Conservation (phyloP, 805 yeast species). For the Komagataella pseudopastoris region DNA sequence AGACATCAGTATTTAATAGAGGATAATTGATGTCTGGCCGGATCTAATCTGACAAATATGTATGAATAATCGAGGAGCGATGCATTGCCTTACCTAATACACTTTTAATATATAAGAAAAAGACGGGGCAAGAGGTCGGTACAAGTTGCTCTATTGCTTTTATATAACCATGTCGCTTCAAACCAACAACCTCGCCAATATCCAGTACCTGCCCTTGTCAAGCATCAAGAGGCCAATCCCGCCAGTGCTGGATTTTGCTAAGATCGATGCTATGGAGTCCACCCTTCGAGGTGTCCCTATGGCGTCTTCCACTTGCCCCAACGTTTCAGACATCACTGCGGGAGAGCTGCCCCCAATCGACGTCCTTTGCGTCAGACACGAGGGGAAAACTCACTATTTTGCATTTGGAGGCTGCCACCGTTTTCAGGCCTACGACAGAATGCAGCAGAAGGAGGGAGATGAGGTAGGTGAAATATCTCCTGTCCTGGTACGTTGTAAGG, state of each 20-base stretch:
- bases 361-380: conserved; percentile 52
- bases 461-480: conserved; percentile 8
- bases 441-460: conserved; percentile 14
- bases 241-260: conserved; percentile 64
- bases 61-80: background rate
- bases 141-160: no score
- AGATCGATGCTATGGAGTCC: conserved; percentile 70
- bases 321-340: conserved; percentile 28
- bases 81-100: background rate
- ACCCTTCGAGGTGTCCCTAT: conserved; percentile 52
- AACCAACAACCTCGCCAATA: conserved; percentile 36
- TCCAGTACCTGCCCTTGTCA: conserved; percentile 48
- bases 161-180: conserved; percentile 47
- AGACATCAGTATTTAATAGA: background rate
- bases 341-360: conserved; percentile 79
- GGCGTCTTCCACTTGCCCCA: conserved; percentile 44
- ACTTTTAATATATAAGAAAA: no score
- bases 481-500: conserved; percentile 40
- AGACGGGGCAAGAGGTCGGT: background rate
- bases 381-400: conserved; percentile 51
- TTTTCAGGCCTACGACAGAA: conserved; percentile 70
- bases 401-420: conserved; percentile 91
- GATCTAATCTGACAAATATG: background rate
- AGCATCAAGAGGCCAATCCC: conserved; percentile 73
- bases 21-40: background rate